phyloP scores from a whole-genome alignment of 148 eudicot genomes.

The Rhododendron mucronatum region DNA sequence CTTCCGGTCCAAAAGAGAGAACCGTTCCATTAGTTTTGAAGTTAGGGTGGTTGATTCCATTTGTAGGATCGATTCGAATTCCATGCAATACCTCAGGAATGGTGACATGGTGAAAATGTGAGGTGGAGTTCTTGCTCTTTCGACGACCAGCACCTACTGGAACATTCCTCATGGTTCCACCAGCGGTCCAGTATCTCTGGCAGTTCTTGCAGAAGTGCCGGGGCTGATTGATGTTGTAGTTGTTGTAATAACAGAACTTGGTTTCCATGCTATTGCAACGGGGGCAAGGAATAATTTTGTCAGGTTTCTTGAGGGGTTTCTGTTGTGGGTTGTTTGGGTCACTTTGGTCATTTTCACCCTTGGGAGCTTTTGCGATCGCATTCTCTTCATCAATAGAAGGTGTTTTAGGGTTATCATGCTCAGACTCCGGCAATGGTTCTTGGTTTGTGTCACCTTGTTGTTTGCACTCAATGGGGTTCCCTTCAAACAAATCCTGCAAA shows the following conservation, averaged over 20 bases:
- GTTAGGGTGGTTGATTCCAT: slow-evolving; percentile 37
- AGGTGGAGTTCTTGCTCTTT: slow-evolving; percentile 70
- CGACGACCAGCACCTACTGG: slow-evolving; percentile 94
- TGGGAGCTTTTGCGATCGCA: slow-evolving; percentile 12
- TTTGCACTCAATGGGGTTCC: slow-evolving; percentile 25
- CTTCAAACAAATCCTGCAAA: slow-evolving; percentile 44
- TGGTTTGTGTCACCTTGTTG: slow-evolving; percentile 21
- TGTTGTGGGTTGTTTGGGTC: slow-evolving; percentile 40
- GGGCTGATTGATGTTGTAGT: slow-evolving; percentile 88
- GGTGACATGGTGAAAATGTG: slow-evolving; percentile 50
- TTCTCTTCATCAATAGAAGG: slow-evolving; percentile 45
- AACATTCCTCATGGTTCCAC: slow-evolving; percentile 91
- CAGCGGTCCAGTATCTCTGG: slow-evolving; percentile 98
- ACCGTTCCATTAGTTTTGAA: slow-evolving; percentile 48
- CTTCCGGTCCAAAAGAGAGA: slow-evolving; percentile 60
- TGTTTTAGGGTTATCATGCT: slow-evolving; percentile 29
- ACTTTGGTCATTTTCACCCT: slow-evolving; percentile 35
- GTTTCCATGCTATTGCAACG: slow-evolving; percentile 98
- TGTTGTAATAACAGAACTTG: slow-evolving; percentile 91
- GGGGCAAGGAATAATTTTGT: slow-evolving; percentile 90
- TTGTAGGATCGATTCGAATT: slow-evolving; percentile 32
- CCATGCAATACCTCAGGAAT: slow-evolving; percentile 62
- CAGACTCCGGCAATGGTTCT: slow-evolving; percentile 22
- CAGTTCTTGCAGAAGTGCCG: slow-evolving; percentile 94
- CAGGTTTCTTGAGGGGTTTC: slow-evolving; percentile 69